phyloP scores from a whole-genome alignment of 2,329 filamentous ascomycete species.

The Simplicillium sp. region DNA sequence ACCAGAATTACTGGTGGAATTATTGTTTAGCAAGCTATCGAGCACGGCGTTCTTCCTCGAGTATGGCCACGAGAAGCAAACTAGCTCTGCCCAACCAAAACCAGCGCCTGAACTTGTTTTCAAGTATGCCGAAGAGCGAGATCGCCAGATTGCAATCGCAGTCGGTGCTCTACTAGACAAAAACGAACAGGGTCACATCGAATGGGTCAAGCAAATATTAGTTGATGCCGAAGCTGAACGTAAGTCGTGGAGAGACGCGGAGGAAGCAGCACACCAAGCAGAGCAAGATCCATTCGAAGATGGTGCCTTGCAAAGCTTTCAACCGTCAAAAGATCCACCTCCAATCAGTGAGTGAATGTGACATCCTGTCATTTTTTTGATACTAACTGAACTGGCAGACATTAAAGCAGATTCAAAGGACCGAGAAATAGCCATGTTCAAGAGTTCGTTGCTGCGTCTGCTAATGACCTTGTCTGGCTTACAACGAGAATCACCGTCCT shows the following conservation, averaged over 20 bases:
- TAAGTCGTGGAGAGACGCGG: constrained; percentile 48
- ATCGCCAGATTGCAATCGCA: constrained; percentile 69
- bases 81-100: constrained; percentile 53
- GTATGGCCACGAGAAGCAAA: constrained; percentile 80
- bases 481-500: constrained; percentile 40
- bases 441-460: constrained; percentile 78
- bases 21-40: constrained; percentile 89
- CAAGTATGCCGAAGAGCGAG: constrained; percentile 56
- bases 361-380: constrained; percentile 9
- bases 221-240: constrained; percentile 61
- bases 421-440: constrained; percentile 69
- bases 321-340: constrained; percentile 17
- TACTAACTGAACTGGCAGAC: constrained; percentile 29
- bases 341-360: constrained; percentile 20
- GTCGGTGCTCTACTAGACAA: constrained; percentile 74
- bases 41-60: constrained; percentile 80
- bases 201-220: constrained; percentile 72
- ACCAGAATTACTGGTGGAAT: constrained; percentile 77
- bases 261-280: constrained; percentile 56
- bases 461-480: constrained; percentile 72
- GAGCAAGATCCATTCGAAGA: constrained; percentile 29
- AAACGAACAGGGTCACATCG: constrained; percentile 64
- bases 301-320: constrained; percentile 5
- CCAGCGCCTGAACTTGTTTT: constrained; percentile 79
- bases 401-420: constrained; percentile 56